phyloP scores from a whole-genome alignment of 1,284 basidiomycete genomes.

The Thelephora terrestris region DNA sequence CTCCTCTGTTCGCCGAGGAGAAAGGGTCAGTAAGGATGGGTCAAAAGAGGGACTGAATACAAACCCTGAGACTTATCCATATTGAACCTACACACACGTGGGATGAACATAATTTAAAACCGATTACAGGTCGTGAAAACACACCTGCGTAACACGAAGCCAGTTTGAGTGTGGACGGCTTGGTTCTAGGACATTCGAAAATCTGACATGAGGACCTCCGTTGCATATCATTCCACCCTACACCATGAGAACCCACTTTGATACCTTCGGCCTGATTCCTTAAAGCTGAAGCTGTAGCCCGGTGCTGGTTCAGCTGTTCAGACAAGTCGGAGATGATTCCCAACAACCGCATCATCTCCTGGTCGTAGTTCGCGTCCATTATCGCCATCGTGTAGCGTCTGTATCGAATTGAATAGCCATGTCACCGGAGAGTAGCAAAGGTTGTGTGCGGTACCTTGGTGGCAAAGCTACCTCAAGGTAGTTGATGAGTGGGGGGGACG shows the following conservation, averaged over 20 bases:
- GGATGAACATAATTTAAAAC: constrained; percentile 3
- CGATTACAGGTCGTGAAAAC: constrained; percentile 14
- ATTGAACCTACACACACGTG: constrained; percentile 56
- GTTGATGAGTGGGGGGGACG: too few species aligned
- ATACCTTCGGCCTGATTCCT: constrained; percentile 64
- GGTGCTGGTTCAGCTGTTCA: constrained; percentile 79
- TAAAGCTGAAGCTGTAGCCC: constrained; percentile 45
- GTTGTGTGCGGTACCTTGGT: too few species aligned
- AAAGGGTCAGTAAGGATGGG: background rate
- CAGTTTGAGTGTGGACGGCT: constrained; percentile 67
- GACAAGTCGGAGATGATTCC: constrained; percentile 66
- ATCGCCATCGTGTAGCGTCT: constrained; percentile 24
- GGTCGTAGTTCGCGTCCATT: constrained; percentile 30
- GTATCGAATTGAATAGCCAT: too few species aligned
- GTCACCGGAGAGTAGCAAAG: too few species aligned
- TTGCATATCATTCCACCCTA: background rate
- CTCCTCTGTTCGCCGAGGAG: constrained; percentile 45
- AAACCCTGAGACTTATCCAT: constrained; percentile 82
- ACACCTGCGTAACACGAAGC: constrained; percentile 82
- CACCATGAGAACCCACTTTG: constrained; percentile 46
- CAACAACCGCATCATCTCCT: constrained; percentile 63
- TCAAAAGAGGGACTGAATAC: constrained; percentile 7
- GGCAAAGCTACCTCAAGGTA: too few species aligned
- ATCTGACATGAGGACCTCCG: constrained; percentile 1
- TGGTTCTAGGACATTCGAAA: constrained; percentile 34